Evolutionary conservation across 805 yeast species (phyloP), one percentile per base, ranked within the genome.

Genomic region (Myxozyma melibiosi): DNA sequence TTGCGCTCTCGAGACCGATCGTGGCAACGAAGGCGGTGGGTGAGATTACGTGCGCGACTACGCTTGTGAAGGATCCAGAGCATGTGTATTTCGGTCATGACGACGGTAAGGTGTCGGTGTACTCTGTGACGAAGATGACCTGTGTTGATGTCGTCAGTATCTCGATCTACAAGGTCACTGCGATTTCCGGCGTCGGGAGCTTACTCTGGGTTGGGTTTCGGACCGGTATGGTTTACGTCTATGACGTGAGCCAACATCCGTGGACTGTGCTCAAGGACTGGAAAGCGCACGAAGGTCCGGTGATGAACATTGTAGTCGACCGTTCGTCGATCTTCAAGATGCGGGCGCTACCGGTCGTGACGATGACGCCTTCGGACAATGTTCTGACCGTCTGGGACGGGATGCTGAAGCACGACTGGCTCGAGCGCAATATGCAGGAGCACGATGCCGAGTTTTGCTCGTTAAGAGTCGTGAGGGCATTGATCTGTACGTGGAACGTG

Each of bases 401-500:
- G 3, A 51, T 68, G 42, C 52, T 72, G 38, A 64, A 66, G 55
- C 63, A 59, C 16, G 74, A 69, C 46, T 70, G 73, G 73, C 62
- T 67, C 22, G 70, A 68, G 52, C 44, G 49, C 28, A 64, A 66
- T 44, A 63, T 71, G 69, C 60, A 64, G 8, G 55, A 47, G 24
- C 68, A 68, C 25, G 64, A 62, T 20, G 61, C 53, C 6, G 69
- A 67, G 31, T 71, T 65, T 54, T 68, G 73, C 44, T 16, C 64
- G 2, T 66, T 67, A 47, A 45, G 61, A 13, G 54, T 58, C 6
- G 39, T 72, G 18, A 55, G 48, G n/a, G 71, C 73, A 5, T 65
- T 66, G 27, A 64, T 75, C 0, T 59, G 75, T 28, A 70, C 76
- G 3, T 75, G 78, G 78, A 75, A 75, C 53, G 72, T 73, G 4